Base-by-base conservation (phyloP, 169 alveolate genomes). In the Cryptosporidium felis region DNA sequence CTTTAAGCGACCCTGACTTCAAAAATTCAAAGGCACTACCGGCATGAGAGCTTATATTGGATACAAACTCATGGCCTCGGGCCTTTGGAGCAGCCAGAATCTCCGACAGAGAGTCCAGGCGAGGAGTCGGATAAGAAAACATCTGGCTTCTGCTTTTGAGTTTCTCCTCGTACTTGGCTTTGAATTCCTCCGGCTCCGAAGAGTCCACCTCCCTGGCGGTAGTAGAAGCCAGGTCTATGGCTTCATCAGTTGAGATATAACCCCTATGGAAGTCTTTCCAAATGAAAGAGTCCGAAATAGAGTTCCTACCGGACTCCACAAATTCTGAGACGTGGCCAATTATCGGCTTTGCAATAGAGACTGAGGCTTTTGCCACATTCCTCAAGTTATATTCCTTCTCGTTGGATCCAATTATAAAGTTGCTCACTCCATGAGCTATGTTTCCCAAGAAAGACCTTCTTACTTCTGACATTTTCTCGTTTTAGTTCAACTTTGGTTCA, bases 171-270 rank as follows among this genome's bases (percentile, higher is more conserved):
- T 74, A 74, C 26, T 53, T 74, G 14, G 5, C 28, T 44, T 49
- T 74, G 41, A 74, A 74, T 34, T 74, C 67, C 46, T 56, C 81
- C 26, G 81, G 65, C 46, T 74, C 85, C 16, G 65, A 53, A 36
- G 45, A 36, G 4, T 32, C 67, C 60, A 74, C 67, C 8, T 74
- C 85, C 30, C 61, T 38, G 12, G 67, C 67, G 3, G 85, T 74
- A 4, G 85, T 53, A 2, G 85, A 74, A 14, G 85, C 85, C 30
- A 74, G 26, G 23, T 74, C 85, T 74, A 74, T 56, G 5, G 85
- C 85, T 34, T 74, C 85, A 9, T 74, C 85, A 16, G 85, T 58
- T 49, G 85, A 32, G 32, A 74, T 74, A 38, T 74, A 74, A 30
- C 47, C 23, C 40, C 59, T 49, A 53, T 74, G 66, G 21, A 38